Evolutionary conservation across 345 rosid species (phyloP), one percentile per base, ranked within the genome.

Genomic region (Salix caprea): DNA sequence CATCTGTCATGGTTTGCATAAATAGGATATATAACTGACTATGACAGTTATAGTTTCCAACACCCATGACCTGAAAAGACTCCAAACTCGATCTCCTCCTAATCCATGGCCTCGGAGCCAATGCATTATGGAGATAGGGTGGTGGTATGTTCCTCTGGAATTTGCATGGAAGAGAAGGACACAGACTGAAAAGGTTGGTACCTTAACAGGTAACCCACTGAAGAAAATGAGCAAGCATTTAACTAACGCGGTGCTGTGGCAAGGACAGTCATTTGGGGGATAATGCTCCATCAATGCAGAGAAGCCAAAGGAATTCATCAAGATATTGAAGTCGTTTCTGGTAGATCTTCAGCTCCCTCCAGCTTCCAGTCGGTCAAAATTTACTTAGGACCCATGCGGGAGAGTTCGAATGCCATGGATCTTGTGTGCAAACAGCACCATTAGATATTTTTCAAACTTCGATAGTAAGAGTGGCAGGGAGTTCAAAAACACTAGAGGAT

Each of bases 111-210:
- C 78, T 94, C 0, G 96, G 97, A 8, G 86, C 91, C 82, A 84
- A 89, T 74, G 97, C 94, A 70, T 44, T 50, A 70, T 94, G 98
- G 98, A 94, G 91, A 67, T 94, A 94, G 92, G 82, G 82, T 26
- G 26, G 26, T 26, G 26, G 26, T 26, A 26, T 26, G 26, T 26
- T 26, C 26, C 26, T 26, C 26, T 26, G 26, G 26, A 26, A 26
- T 26, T 26, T 26, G 26, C 26, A 26, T 26, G 26, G 26, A 26
- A 26, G 0, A 26, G 26, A 26, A 26, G 97, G 87, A 2, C 69
- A 84, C 82, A 83, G 97, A 71, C 84, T 94, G n/a, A 83, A 92
- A 78, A 89, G 86, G 92, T 82, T 1, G 32, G 65, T 39, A n/a
- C 26, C 40, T 24, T 2, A 32, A n/a, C 10, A n/a, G 1, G n/a